Percentiles rank a stretch among this genome's conserved stretches.
phyloP scores from a whole-genome alignment of 768 basidiomycete genomes.

The Phanerochaete carnosa region DNA sequence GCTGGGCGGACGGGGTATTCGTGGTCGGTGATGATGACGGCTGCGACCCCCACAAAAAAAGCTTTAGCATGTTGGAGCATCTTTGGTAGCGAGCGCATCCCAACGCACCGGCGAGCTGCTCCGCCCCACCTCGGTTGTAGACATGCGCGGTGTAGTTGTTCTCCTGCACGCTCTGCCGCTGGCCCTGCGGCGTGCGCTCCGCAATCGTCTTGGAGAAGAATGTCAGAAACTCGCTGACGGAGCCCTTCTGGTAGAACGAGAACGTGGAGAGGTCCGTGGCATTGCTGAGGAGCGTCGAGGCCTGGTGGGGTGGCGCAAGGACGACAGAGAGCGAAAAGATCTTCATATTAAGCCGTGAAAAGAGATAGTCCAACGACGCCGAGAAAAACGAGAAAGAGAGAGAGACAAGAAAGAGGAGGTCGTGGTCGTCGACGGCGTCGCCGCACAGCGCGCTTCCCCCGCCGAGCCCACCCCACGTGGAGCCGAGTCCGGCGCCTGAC shows the following conservation, averaged over 20 bases:
- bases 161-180: conserved; percentile 93
- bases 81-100: no score
- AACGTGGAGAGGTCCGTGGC: conserved; percentile 86
- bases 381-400: background rate
- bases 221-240: conserved; percentile 86
- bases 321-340: conserved; percentile 78
- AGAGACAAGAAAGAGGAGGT: background rate
- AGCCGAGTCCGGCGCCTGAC: background rate
- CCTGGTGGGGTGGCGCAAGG: conserved; percentile 59
- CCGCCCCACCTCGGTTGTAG: conserved; percentile 86
- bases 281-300: conserved; percentile 59
- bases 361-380: background rate
- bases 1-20: conserved; percentile 97
- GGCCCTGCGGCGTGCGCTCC: conserved; percentile 81
- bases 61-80: no score
- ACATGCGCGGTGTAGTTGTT: conserved; percentile 92
- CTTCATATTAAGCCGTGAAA: conserved; percentile 70
- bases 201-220: conserved; percentile 94
- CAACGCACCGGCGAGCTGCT: conserved; percentile 79
- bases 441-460: background rate
- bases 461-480: background rate
- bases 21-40: conserved; percentile 88
- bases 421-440: background rate
- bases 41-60: conserved; percentile 34
- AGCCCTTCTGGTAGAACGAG: conserved; percentile 89